These are phyloP conservation scores for Cucumis sativus DNA, from an alignment of 306 rosid genomes.

Conservation along the genomic window DNA sequence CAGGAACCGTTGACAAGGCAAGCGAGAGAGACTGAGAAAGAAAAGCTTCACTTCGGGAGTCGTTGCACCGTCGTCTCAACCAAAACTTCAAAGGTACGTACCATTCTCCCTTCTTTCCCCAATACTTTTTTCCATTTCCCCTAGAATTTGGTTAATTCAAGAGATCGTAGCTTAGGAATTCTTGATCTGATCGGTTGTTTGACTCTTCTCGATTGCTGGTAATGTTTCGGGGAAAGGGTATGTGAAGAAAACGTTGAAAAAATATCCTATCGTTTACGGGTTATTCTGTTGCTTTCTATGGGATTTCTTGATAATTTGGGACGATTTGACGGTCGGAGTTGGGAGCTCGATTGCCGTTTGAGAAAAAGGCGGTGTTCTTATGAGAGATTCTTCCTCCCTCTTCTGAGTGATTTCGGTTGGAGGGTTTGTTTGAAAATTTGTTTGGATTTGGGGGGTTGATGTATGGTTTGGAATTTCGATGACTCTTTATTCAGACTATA, in stretches of 20 bases:
- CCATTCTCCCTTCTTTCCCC: neutral
- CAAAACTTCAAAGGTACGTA: neutral
- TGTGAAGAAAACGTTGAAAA: neutral
- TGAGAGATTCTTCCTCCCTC: neutral
- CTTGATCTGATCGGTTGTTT: neutral
- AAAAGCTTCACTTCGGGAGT: constrained; percentile 1
- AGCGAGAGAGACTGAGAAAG: constrained; percentile 2
- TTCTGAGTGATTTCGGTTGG: neutral
- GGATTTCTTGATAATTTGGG: neutral
- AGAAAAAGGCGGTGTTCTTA: neutral
- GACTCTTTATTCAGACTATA: neutral
- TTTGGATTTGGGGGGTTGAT: neutral
- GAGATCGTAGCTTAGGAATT: neutral
- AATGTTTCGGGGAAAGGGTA: neutral
- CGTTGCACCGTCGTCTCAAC: constrained; percentile 5
- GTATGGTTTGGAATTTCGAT: neutral
- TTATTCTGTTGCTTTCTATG: neutral
- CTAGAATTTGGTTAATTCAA: neutral
- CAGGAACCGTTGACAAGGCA: neutral
- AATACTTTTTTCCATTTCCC: neutral
- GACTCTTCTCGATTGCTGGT: neutral
- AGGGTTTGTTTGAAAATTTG: neutral
- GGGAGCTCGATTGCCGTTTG: neutral
- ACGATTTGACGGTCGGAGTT: neutral
- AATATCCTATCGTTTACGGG: neutral